Conservation (phyloP, 2,329 filamentous ascomycete genomes). For the Colletotrichum magnum region DNA sequence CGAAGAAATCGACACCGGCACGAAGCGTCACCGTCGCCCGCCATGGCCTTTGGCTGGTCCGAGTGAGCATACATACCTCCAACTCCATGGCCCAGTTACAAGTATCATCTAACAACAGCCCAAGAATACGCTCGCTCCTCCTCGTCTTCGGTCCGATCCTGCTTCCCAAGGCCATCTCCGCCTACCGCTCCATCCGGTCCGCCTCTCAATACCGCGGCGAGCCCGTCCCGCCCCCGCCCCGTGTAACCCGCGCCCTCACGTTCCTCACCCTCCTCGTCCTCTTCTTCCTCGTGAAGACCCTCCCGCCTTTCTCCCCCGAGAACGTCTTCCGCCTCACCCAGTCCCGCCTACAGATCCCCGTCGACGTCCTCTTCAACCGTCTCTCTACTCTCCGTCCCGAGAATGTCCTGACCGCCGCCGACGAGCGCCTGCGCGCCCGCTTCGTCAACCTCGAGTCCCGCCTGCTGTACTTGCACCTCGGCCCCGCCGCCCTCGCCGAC, state of each 20-base stretch:
- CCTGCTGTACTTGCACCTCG: slow-evolving; percentile 87
- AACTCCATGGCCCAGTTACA: background rate
- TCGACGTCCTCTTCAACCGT: slow-evolving; percentile 86
- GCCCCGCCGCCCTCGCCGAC: slow-evolving; percentile 78
- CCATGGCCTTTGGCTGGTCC: slow-evolving; percentile 44
- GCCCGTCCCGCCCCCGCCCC: slow-evolving; percentile 69
- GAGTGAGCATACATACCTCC: slow-evolving; percentile 29
- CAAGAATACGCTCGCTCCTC: slow-evolving; percentile 68
- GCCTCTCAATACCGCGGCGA: slow-evolving; percentile 60
- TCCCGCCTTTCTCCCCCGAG: slow-evolving; percentile 78
- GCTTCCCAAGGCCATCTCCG: slow-evolving; percentile 74
- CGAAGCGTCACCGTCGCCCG: slow-evolving; percentile 14
- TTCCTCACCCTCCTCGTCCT: slow-evolving; percentile 68
- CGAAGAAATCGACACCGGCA: slow-evolving; percentile 5
- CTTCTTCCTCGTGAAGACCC: slow-evolving; percentile 68
- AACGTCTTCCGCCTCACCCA: slow-evolving; percentile 86
- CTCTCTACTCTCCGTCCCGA: slow-evolving; percentile 70
- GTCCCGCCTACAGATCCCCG: slow-evolving; percentile 88
- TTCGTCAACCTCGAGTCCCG: slow-evolving; percentile 81
- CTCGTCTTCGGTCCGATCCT: slow-evolving; percentile 80
- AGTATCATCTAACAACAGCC: slow-evolving; percentile 1
- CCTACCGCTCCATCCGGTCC: slow-evolving; percentile 70
- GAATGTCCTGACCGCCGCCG: slow-evolving; percentile 65
- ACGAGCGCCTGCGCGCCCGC: slow-evolving; percentile 76
- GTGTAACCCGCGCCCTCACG: slow-evolving; percentile 70